These are phyloP conservation scores for Psilocybe mexicana DNA, from an alignment of 1,284 basidiomycete genomes.

Conservation along the genomic window DNA sequence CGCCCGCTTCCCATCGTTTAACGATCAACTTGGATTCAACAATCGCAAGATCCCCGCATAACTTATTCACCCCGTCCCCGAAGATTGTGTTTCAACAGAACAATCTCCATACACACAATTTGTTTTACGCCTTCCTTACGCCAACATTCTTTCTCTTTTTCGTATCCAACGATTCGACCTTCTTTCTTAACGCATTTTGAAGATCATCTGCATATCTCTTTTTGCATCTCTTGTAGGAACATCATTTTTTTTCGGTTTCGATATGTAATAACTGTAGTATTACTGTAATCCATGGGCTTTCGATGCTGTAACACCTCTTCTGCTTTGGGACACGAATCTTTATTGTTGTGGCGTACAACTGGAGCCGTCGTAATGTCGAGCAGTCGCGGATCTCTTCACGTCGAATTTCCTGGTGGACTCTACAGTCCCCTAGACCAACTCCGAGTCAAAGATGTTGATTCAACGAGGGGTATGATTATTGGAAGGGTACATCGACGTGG, in stretches of 20 bases:
- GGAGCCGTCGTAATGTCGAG: not conserved
- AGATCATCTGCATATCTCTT: not conserved
- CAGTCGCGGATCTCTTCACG: not conserved
- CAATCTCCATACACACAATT: not conserved
- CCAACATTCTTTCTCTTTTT: not conserved
- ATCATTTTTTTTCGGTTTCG: not conserved
- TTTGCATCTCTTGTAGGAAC: not conserved
- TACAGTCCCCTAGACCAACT: not conserved
- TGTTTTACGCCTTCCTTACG: constrained; percentile 24
- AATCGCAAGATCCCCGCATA: not conserved
- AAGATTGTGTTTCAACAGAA: not conserved
- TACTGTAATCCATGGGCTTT: not conserved
- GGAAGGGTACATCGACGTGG: not conserved
- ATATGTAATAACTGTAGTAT: not conserved
- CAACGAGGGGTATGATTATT: constrained; percentile 2
- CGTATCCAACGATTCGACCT: not conserved
- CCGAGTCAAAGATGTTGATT: not conserved
- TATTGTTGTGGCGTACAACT: not conserved
- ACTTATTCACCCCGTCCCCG: not conserved
- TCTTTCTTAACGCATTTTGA: not conserved
- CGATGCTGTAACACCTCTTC: not conserved
- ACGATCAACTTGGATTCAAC: not conserved
- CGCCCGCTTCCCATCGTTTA: not conserved
- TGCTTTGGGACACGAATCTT: not conserved
- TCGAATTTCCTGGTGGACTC: not conserved